Conservation (phyloP, 805 yeast species). For the Teunomyces panamensis region DNA sequence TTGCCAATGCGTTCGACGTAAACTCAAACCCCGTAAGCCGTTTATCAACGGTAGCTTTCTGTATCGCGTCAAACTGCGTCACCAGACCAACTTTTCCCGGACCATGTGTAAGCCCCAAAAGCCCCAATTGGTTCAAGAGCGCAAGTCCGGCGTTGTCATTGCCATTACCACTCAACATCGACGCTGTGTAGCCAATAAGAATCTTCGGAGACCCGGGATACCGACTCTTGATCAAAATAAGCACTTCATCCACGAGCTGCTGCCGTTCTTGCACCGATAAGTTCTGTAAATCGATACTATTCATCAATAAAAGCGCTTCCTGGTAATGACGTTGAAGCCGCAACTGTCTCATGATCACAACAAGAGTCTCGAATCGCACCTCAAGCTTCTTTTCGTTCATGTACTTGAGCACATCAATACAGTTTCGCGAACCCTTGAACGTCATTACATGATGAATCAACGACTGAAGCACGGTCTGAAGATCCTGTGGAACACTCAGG, state of each 20-base stretch:
- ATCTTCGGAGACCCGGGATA: conserved; percentile 32
- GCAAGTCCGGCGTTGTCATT: conserved; percentile 12
- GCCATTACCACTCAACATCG: conserved; percentile 20
- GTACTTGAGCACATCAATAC: conserved; percentile 31
- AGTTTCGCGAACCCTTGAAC: conserved; percentile 34
- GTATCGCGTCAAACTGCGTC: conserved; percentile 14
- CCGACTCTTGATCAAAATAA: conserved; percentile 27
- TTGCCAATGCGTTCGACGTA: conserved; percentile 17
- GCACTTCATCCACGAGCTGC: conserved; percentile 27
- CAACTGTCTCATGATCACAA: conserved; percentile 29
- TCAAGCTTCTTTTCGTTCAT: conserved; percentile 25
- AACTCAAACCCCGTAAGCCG: conserved; percentile 20
- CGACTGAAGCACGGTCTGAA: conserved; percentile 25
- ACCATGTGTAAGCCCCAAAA: conserved; percentile 26
- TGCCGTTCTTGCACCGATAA: conserved; percentile 16
- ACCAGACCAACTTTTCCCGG: conserved; percentile 14
- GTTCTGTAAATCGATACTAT: conserved; percentile 24
- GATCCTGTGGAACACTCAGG: conserved; percentile 16
- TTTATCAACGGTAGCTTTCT: conserved; percentile 31
- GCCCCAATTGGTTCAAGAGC: conserved; percentile 23
- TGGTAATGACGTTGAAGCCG: conserved; percentile 26
- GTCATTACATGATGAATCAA: conserved; percentile 34
- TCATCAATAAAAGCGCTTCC: conserved; percentile 35
- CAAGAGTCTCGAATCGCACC: conserved; percentile 21
- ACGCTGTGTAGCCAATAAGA: conserved; percentile 33